Conservation (phyloP, 116 monocot species). For the Phalaenopsis hybrid region DNA sequence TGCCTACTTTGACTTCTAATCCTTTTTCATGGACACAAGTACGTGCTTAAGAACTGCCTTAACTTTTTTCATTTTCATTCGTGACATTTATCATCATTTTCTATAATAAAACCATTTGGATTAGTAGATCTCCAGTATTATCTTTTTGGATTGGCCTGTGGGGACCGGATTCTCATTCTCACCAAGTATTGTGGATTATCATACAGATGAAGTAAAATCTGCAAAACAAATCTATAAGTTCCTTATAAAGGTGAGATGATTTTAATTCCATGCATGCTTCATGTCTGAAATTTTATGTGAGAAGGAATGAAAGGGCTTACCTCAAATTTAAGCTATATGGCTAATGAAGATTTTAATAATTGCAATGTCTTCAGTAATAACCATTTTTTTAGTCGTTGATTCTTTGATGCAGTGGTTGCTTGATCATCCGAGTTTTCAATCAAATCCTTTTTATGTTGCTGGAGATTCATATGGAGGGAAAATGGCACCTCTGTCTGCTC, state of each 20-base stretch:
- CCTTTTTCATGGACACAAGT: constrained; percentile 7
- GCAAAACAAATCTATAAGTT: constrained; percentile 5
- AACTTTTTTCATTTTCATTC: neutral
- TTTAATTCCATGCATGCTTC: neutral
- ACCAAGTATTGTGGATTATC: constrained; percentile 6
- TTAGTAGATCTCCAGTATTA: constrained; percentile 14
- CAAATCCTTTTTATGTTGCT: constrained; percentile 14
- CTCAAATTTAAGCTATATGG: no score
- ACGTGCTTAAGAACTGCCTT: neutral
- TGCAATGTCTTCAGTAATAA: no score
- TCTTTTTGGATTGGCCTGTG: constrained; percentile 23
- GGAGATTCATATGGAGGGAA: constrained; percentile 22
- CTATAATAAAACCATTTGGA: neutral
- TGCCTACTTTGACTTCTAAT: neutral
- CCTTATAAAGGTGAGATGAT: constrained; percentile 12
- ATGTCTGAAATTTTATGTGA: no score
- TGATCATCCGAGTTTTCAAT: constrained; percentile 15
- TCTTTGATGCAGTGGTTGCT: constrained; percentile 12
- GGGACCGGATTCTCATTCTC: constrained; percentile 26
- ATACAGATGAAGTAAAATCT: constrained; percentile 1
- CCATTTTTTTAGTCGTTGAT: no score
- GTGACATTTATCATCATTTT: neutral
- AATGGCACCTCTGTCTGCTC: constrained; percentile 11
- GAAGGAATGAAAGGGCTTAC: no score
- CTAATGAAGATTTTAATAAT: no score